Base-by-base conservation (phyloP, 2,329 filamentous ascomycete species). In the Colletotrichum eremochloae region DNA sequence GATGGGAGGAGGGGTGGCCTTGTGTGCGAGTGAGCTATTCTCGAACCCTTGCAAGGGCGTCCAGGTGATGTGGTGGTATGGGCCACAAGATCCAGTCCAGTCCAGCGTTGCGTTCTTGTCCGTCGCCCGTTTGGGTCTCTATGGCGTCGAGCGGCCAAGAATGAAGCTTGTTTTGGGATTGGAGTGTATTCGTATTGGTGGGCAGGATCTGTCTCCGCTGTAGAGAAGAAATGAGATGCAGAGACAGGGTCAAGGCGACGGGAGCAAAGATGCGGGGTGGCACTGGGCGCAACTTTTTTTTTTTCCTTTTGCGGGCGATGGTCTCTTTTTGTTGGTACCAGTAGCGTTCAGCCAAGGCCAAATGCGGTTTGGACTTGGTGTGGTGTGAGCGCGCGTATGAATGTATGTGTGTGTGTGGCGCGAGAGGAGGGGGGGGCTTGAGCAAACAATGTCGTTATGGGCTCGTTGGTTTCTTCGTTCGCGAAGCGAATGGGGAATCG, bases 61-160 rank as follows among this genome's bases (percentile, higher is more conserved):
- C 24, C 62, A 64, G 62, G 62, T 64, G 62, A 64, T 64, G 48
- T 33, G 33, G 60, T 63, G 60, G 60, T 40, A 48, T 46, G 60
- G 48, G 60, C 18, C 46, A 63, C 60, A 63, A 63, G 60, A 46
- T 63, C 60, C 33, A 36, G 33, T 61, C 31, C 58, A 57, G 33
- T 62, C n/a, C 60, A 57, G 55, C 12, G 33, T 52, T 36, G 33
- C n/a, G 46, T 20, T 46, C 40, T 38, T 40, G 33, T 63, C 33
- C 60, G 29, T 63, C 38, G 60, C 60, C 60, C 33, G 60, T 55
- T 64, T 55, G 15, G 50, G 50, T 15, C 36, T 44, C 38, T 55
- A n/a, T 55, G 62, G 62, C 62, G 50, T 55, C 50, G 38, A 55
- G 29, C 48, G 36, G 50, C 48, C 36, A 64, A 64, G 62, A 64